Percentiles rank a stretch among this genome's conserved stretches.
These are phyloP conservation scores for Emergomyces africanus DNA, from an alignment of 2,329 filamentous ascomycete species.

Conservation along the genomic window DNA sequence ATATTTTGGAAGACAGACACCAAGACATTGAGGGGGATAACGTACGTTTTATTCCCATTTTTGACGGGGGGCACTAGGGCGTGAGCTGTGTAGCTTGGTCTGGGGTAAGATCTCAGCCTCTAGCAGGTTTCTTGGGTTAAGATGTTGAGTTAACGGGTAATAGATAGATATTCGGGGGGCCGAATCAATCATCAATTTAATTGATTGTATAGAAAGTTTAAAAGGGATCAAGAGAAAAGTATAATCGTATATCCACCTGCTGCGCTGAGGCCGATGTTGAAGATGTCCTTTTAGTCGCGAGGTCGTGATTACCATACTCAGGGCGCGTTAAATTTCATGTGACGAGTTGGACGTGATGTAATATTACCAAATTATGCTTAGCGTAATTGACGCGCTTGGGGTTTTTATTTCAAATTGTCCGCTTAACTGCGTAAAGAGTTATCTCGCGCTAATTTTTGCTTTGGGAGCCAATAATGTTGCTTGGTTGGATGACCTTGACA, in stretches of 20 bases:
- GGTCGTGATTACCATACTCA: not conserved
- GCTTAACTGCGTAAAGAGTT: too few relatives aligned
- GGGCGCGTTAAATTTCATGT: not conserved
- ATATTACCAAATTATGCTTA: not conserved
- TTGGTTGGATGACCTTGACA: too few relatives aligned
- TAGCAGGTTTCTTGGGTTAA: not conserved
- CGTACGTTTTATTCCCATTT: constrained; percentile 42
- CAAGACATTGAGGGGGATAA: constrained; percentile 4
- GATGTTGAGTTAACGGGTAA: not conserved
- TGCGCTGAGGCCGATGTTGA: not conserved
- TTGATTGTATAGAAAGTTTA: not conserved
- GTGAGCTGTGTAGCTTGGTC: not conserved
- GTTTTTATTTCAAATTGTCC: too few relatives aligned
- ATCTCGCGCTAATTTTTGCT: too few relatives aligned
- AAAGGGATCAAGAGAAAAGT: not conserved
- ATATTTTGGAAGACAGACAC: constrained; percentile 1
- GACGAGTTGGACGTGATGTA: not conserved
- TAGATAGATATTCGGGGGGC: not conserved
- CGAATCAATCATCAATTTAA: too few relatives aligned
- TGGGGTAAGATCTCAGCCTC: not conserved
- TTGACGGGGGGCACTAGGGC: constrained; percentile 5
- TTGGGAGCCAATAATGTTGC: too few relatives aligned
- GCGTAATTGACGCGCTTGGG: not conserved
- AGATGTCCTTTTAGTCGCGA: not conserved
- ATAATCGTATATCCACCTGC: not conserved